Evolutionary conservation across 345 rosid species (phyloP).

Genomic region (Rubroshorea leprosula): DNA sequence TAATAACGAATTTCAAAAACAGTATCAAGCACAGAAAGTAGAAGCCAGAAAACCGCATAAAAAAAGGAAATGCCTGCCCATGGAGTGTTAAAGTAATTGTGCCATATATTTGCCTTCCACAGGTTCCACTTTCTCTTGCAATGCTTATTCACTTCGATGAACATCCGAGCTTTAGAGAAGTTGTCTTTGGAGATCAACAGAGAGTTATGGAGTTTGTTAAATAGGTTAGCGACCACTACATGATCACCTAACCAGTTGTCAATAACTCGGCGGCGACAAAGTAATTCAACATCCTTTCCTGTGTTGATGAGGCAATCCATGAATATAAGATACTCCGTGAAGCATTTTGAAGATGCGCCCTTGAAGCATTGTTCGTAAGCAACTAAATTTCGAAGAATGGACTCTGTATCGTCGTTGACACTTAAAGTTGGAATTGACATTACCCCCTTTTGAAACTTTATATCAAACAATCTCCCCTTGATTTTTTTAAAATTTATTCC

Average conservation of each 20-base stretch:
- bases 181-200: background rate
- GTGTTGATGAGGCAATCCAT: slow-evolving; percentile 4
- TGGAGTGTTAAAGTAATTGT: slow-evolving; percentile 3
- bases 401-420: background rate
- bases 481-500: background rate
- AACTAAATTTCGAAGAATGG: background rate
- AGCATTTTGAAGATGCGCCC: background rate
- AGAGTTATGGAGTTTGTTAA: background rate
- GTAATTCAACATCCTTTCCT: background rate
- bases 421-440: background rate
- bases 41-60: background rate
- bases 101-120: slow-evolving; percentile 4
- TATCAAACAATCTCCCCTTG: background rate
- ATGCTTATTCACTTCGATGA: background rate
- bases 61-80: background rate
- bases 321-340: background rate
- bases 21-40: too few species aligned
- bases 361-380: background rate
- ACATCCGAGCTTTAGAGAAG: background rate
- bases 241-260: background rate
- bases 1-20: too few species aligned
- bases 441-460: background rate
- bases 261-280: background rate
- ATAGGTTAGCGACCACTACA: background rate
- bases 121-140: background rate